Base-by-base conservation (phyloP, 108 stramenopile genomes). In the Epithemia pelagica region DNA sequence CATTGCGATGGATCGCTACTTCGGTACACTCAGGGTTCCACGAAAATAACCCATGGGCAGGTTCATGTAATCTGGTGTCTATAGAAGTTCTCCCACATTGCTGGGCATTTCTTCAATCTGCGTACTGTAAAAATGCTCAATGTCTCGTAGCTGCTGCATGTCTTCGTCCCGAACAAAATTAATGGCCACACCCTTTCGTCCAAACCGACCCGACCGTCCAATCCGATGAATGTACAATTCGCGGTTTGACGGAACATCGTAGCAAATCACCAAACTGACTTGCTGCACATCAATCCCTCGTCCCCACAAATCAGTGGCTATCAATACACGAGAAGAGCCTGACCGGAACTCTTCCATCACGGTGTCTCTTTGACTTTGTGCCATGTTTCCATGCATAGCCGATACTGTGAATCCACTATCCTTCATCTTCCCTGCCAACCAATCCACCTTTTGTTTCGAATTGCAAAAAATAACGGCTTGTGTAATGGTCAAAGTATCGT, bases 401-500 rank as follows among this genome's bases (percentile, higher is more conserved):
- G 82, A 85, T 10, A 99, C 99, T 2, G 99, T 98, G 70, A 99
- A 99, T 61, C 96, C 84, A 10, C 80, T 86, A 63, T 99, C 97
- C 32, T 81, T 79, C 96, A 99, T 95, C 70, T 98, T 97, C 2
- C 78, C 68, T 22, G 95, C 81, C 51, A 99, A 73, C 96, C 98
- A 98, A 76, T 98, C 97, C 22, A 97, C 97, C 77, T 99, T 99
- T 66, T 85, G 84, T 67, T 86, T 90, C 20, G 96, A 98, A 75
- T 99, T 99, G 82, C 97, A 98, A 75, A 98, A 99, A 55, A 99
- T 98, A 24, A 99, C 97, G 5, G 97, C 97, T 73, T 99, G 99
- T 0, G 98, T 98, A 59, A 99, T 96, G 2, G 97, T 99, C 62
- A 99, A 76, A 7, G 96, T 97, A 78, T 98, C 99, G 74, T 99